Conservation (phyloP, 805 yeast genomes). For the Ogataea ganodermae region DNA sequence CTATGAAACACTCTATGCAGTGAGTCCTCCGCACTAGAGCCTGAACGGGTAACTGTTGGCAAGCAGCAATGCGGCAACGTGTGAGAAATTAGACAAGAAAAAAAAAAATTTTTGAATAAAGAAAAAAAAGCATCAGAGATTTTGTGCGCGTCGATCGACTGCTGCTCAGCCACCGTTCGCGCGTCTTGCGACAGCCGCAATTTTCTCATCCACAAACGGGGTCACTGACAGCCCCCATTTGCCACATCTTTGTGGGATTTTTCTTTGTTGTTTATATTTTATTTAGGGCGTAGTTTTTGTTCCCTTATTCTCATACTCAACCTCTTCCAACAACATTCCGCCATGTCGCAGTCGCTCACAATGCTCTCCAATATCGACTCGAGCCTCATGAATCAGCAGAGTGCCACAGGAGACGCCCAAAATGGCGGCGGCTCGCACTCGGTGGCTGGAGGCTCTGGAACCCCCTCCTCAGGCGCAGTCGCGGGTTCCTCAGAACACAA, state of each 20-base stretch:
- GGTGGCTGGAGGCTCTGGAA: constrained; percentile 1
- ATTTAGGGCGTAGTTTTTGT: constrained; percentile 2
- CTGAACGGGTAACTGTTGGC: not conserved
- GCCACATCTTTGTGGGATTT: constrained; percentile 16
- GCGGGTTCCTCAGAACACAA: constrained; percentile 3
- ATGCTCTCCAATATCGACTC: constrained; percentile 24
- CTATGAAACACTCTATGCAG: constrained; percentile 6
- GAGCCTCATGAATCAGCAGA: constrained; percentile 22
- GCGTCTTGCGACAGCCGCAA: constrained; percentile 1
- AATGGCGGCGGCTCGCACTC: constrained; percentile 7
- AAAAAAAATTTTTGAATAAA: too few relatives aligned
- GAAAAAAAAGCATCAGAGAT: not conserved
- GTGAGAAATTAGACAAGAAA: too few relatives aligned
- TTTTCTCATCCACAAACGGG: constrained; percentile 1
- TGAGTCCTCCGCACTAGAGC: not conserved
- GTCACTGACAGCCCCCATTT: constrained; percentile 17
- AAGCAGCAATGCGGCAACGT: not conserved
- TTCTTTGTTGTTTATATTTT: constrained; percentile 12
- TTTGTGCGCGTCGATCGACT: not conserved
- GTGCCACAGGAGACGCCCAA: constrained; percentile 3
- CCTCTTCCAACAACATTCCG: not conserved
- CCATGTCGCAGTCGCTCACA: constrained; percentile 21
- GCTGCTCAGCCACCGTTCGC: constrained; percentile 16
- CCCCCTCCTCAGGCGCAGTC: constrained; percentile 5
- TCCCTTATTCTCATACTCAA: not conserved